Base-by-base conservation (phyloP, 176 grass and related monocot species). In the Stipa capillata region DNA sequence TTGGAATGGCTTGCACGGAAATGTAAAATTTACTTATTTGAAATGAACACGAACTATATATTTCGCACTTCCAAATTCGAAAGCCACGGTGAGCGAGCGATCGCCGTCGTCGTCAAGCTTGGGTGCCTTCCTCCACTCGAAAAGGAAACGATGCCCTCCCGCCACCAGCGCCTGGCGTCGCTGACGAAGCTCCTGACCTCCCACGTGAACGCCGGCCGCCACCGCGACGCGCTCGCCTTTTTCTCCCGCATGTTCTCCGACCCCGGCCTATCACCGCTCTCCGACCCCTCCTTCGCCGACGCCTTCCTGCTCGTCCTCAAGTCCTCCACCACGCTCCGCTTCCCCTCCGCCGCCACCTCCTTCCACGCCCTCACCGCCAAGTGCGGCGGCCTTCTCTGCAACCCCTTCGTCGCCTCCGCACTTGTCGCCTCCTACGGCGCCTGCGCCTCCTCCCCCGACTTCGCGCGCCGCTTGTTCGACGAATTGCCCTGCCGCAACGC, bases 281-380 rank as follows among this genome's bases (percentile, higher is more conserved):
- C 84, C 23, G 88, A 94, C 70, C 88, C 82, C 5, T 94, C 83
- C 20, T 88, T 88, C 86, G 81, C 86, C 20, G 23, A 74, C 75
- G 85, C 80, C 23, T 73, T 94, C 62, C 88, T 88, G 29, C 88
- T 90, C 56, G 79, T 51, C n/a, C 75, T 94, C 85, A 94, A 94
- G 79, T 90, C 91, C 44, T 60, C 88, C 69, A 39, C 88, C 62
- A 82, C 75, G 75, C 82, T 94, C 36, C 82, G 85, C 48, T 34
- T 56, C 9, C 57, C 82, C 34, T 21, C 29, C 21, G 48, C 82
- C 79, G 74, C 77, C 5, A 37, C 41, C 9, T 12, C 74, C 15
- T 15, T 94, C 56, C 91, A 90, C 45, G 69, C 88, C 3, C 79
- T 79, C 36, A 62, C 75, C 6, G 8, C 15, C 70, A 94, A 94